Evolutionary conservation across 31 red algal species (phyloP), one percentile per base, ranked within the genome.

Genomic region (Porphyra umbilicalis): DNA sequence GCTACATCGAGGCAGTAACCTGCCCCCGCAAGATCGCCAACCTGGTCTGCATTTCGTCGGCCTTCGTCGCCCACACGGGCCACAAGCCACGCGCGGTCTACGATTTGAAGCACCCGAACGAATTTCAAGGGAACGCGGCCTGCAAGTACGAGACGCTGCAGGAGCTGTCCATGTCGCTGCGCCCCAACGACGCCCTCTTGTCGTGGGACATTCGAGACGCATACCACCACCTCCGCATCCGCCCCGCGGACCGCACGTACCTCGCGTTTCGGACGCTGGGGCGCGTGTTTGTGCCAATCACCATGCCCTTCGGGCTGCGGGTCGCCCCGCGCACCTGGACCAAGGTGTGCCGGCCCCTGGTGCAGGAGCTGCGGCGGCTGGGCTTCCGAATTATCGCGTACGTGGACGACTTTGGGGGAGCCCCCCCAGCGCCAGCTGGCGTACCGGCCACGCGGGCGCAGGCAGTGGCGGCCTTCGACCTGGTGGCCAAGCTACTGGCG

Each of bases 181-280:
- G 71, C 18, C 86, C 86, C 35, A 80, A 35, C 77, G 85, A 87
- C 39, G 36, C 34, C 20, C 76, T 87, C 25, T 81, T 86, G 34
- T 80, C 38, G 30, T 76, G 9, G 9, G 78, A 86, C 33, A 10
- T 86, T 33, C 79, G 33, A 31, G 84, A 81, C 77, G 76, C 30
- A 15, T 86, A 86, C 35, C 46, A 86, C 84, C 84, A 79, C 80
- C 76, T 86, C n/a, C 76, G 84, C 33, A 79, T 79, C 33, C 31
- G 84, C 33, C 29, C 35, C 32, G 79, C 34, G 77, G 84, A 86
- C 77, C 77, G 35, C 16, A 32, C 79, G 80, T 77, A 15, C n/a
- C 77, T 86, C 15, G 84, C 84, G 32, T 86, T 86, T 80, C 76
- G 33, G 75, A 77, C 46, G 75, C 77, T 20, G 16, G 10, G 77